Evolutionary conservation across 2,329 filamentous ascomycete species (phyloP), one percentile per base, ranked within the genome.

Genomic region (Xylariaceae sp.): DNA sequence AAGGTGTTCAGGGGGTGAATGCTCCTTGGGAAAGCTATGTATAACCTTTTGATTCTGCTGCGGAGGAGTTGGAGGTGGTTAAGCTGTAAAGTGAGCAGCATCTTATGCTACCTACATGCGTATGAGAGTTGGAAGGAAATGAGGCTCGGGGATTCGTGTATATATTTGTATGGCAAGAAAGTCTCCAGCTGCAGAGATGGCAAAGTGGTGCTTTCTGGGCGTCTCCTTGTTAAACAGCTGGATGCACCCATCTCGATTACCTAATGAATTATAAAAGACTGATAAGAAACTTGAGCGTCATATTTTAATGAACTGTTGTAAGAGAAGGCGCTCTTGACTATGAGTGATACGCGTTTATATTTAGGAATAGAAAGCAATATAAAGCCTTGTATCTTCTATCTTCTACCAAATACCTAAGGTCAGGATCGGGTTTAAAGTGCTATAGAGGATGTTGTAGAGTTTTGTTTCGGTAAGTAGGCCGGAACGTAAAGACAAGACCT

Each of bases 1-100:
- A 57, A 62, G 67, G 66, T 67, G 65, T 70, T 70, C 65, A 37
- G 53, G 61, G 53, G 53, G 61, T 49, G 52, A 52, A 62, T 64
- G 66, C 55, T 60, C 60, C 49, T 62, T 58, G 66, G 67, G 66
- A 69, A 67, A 64, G 61, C 56, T 52, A 55, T 53, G 55, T 64
- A 57, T 67, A 64, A 61, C 65, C 62, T 57, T 50, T 57, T 62
- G 65, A 58, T 60, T 45, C 46, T 61, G 53, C 32, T 15, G 33
- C 6, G 32, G 37, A 53, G 46, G 36, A 53, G 45, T 35, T 39
- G 37, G 56, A 49, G 20, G 37, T 49, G 18, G n/a, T 51, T 46
- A 36, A 44, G 41, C 35, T 27, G 45, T 37, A 36, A 29, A 35
- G 48, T 53, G 56, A 40, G 53, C 45, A 53, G 55, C 51, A 59